Evolutionary conservation across 495 filamentous ascomycete species (phyloP).

Genomic region (Chlorociboria aeruginascens): DNA sequence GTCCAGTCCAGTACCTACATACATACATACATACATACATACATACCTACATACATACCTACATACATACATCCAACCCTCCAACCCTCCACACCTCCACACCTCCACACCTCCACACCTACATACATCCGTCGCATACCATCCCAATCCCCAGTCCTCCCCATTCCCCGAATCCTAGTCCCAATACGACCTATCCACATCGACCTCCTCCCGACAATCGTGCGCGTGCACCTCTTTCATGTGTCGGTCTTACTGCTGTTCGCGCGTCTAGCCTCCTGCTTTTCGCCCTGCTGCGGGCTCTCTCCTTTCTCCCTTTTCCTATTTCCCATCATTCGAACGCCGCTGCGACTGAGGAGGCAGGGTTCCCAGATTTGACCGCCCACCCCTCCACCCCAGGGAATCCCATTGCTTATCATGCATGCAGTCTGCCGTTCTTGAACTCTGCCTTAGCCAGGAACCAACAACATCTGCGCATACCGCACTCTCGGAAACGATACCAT

Average conservation of each 20-base stretch:
- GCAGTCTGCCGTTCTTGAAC: constrained; percentile 21
- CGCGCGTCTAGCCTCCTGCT: constrained; percentile 10
- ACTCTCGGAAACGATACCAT: constrained; percentile 2
- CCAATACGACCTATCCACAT: neutral
- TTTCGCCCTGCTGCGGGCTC: constrained; percentile 6
- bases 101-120: no score
- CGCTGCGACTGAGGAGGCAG: constrained; percentile 15
- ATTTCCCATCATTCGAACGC: constrained; percentile 4
- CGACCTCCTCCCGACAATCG: constrained; percentile 5
- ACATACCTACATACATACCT: no score
- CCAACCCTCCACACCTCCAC: no score
- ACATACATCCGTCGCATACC: no score
- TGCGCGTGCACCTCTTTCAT: neutral
- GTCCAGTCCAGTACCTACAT: no score
- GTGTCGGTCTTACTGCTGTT: constrained; percentile 10
- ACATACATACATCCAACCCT: no score
- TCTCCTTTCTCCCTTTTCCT: constrained; percentile 6
- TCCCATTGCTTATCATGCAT: constrained; percentile 22
- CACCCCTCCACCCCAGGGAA: constrained; percentile 11
- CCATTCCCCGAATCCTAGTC: no score
- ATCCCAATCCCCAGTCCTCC: no score
- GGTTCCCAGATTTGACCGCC: constrained; percentile 19
- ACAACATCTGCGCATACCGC: constrained; percentile 5
- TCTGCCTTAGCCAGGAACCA: constrained; percentile 22
- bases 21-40: no score